phyloP scores from a whole-genome alignment of 1,284 basidiomycete genomes.

The Uromyces viciae-fabae region DNA sequence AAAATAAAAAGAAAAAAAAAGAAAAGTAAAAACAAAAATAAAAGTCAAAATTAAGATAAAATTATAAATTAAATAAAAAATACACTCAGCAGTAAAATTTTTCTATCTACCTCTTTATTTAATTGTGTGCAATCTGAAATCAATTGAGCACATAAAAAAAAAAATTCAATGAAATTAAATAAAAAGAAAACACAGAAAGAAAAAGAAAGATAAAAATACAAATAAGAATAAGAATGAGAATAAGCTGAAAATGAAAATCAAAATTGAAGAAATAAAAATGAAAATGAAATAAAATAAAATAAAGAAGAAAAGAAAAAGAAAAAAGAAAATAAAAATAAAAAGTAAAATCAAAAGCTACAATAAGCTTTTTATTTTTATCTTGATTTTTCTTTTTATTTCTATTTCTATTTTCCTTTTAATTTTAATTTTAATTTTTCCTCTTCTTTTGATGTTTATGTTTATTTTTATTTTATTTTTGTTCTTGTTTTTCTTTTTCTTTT shows the following conservation, averaged over 20 bases:
- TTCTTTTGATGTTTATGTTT: too few species aligned
- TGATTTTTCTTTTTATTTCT: too few species aligned
- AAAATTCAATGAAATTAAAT: not conserved
- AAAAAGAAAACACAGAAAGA: not conserved
- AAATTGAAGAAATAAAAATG: not conserved
- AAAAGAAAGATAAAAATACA: not conserved
- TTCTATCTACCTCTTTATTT: too few species aligned
- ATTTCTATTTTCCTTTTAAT: too few species aligned
- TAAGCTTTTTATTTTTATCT: too few species aligned
- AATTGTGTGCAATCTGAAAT: too few species aligned
- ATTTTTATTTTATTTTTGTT: too few species aligned
- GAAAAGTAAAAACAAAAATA: not conserved
- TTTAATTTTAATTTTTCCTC: too few species aligned
- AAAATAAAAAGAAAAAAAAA: not conserved
- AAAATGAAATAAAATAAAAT: not conserved
- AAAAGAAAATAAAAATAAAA: not conserved
- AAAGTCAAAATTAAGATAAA: not conserved
- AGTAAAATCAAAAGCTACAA: too few species aligned
- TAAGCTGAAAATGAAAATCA: not conserved
- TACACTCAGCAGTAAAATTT: not conserved
- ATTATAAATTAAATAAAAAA: not conserved
- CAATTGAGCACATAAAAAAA: not conserved
- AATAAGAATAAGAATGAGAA: not conserved
- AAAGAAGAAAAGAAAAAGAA: not conserved
- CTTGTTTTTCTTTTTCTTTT: too few species aligned